phyloP scores from a whole-genome alignment of 2,329 filamentous ascomycete genomes.

The Colletotrichum agaves region DNA sequence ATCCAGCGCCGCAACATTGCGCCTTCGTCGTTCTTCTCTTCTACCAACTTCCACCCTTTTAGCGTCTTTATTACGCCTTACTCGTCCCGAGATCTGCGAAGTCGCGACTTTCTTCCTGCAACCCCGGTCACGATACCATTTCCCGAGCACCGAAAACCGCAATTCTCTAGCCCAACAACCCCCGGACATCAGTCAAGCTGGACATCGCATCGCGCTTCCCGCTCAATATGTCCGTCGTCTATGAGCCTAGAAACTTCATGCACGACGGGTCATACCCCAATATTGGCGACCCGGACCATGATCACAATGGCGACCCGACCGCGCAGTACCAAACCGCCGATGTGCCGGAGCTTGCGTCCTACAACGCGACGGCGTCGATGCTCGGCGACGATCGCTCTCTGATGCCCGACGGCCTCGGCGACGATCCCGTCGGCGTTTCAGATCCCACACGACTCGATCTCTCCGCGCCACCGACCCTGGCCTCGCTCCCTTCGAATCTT shows the following conservation, averaged over 20 bases:
- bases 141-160: conserved; percentile 5
- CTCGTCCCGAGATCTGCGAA: neutral
- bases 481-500: conserved; percentile 48
- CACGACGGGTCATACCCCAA: conserved; percentile 60
- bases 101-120: conserved; percentile 10
- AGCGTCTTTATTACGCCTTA: neutral
- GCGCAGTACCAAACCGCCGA: conserved; percentile 50
- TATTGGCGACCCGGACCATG: conserved; percentile 56
- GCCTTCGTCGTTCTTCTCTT: neutral
- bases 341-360: conserved; percentile 56
- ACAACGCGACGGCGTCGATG: conserved; percentile 52
- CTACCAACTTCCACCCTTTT: conserved; percentile 1
- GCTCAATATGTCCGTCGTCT: conserved; percentile 61
- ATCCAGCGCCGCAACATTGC: conserved; percentile 9
- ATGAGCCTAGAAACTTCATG: conserved; percentile 61
- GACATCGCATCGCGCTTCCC: conserved; percentile 22
- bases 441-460: conserved; percentile 54
- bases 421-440: conserved; percentile 50
- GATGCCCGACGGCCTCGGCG: conserved; percentile 49
- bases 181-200: conserved; percentile 38
- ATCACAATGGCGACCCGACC: conserved; percentile 46
- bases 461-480: conserved; percentile 40
- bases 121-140: conserved; percentile 24
- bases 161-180: conserved; percentile 7
- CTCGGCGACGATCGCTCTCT: conserved; percentile 51